Evolutionary conservation across 2,329 filamentous ascomycete genomes (phyloP).

Genomic region (Ceratocystis huliohia): DNA sequence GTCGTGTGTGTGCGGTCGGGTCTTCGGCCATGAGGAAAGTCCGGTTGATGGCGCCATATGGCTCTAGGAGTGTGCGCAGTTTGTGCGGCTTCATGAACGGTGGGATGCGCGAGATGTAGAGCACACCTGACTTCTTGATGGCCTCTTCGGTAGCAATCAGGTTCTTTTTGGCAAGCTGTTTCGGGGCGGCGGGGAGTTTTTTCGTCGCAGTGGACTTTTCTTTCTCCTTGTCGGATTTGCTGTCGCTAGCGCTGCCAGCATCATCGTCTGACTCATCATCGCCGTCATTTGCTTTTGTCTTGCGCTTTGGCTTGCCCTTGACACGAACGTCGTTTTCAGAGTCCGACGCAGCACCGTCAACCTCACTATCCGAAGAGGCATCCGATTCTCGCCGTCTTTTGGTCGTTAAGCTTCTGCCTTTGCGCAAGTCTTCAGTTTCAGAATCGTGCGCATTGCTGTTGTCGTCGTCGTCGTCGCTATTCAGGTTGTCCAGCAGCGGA

Average conservation of each 20-base stretch:
- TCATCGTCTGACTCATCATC: conserved; percentile 24
- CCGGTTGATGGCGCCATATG: conserved; percentile 63
- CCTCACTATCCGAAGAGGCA: background rate
- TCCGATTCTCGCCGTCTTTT: conserved; percentile 46
- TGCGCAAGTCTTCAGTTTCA: conserved; percentile 51
- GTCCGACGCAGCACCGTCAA: conserved; percentile 21
- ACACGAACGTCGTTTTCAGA: conserved; percentile 27
- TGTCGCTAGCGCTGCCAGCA: conserved; percentile 37
- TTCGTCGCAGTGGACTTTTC: background rate
- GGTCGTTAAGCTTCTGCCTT: conserved; percentile 51
- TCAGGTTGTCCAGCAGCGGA: conserved; percentile 26
- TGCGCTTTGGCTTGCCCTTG: conserved; percentile 25
- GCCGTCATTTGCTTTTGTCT: conserved; percentile 26
- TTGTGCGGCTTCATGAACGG: conserved; percentile 81
- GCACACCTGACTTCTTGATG: conserved; percentile 61
- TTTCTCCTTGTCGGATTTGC: conserved; percentile 37
- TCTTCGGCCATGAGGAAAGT: conserved; percentile 72
- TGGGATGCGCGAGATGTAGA: conserved; percentile 73
- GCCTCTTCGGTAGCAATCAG: conserved; percentile 51
- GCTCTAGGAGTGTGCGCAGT: conserved; percentile 59
- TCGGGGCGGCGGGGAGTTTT: conserved; percentile 18
- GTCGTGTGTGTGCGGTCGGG: conserved; percentile 48
- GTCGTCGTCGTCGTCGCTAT: conserved; percentile 39
- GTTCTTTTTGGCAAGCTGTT: conserved; percentile 50
- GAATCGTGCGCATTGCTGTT: conserved; percentile 44